Conservation (phyloP, 805 yeast genomes). For the Yarrowia hollandica region DNA sequence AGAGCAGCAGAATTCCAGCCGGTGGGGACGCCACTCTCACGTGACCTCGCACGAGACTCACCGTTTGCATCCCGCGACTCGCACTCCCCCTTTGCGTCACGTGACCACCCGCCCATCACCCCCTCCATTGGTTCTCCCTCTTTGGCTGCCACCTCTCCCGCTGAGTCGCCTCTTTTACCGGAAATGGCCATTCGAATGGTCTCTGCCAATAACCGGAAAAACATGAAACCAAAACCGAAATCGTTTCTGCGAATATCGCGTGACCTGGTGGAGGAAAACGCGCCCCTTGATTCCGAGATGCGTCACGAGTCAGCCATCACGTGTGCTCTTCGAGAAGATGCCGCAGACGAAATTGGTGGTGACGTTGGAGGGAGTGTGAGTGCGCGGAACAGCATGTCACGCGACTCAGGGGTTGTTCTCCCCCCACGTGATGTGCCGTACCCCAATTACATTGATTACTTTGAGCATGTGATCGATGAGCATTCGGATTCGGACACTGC, state of each 20-base stretch:
- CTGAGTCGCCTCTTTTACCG: background rate
- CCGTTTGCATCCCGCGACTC: slow-evolving; percentile 11
- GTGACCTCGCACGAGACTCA: background rate
- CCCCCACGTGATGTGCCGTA: background rate
- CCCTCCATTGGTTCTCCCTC: slow-evolving; percentile 15
- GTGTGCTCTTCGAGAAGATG: slow-evolving; percentile 34
- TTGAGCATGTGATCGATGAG: slow-evolving; percentile 22
- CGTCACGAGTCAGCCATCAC: slow-evolving; percentile 36
- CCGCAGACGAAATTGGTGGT: slow-evolving; percentile 9
- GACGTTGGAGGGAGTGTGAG: too few relatives aligned
- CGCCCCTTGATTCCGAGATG: slow-evolving; percentile 37
- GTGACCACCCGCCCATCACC: slow-evolving; percentile 11
- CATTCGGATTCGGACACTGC: slow-evolving; percentile 20
- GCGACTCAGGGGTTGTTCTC: background rate
- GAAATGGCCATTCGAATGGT: slow-evolving; percentile 20
- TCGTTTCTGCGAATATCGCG: slow-evolving; percentile 35
- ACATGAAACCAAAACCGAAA: slow-evolving; percentile 35
- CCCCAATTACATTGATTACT: slow-evolving; percentile 11
- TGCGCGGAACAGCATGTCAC: too few relatives aligned
- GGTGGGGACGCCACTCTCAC: background rate
- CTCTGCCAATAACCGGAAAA: slow-evolving; percentile 21
- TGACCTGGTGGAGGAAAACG: slow-evolving; percentile 35
- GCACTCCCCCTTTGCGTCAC: background rate
- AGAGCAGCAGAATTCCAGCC: too few relatives aligned
- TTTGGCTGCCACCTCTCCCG: slow-evolving; percentile 4